A percentile compares a stretch with the other conserved stretches of the same genome.
Evolutionary conservation across 164 flowering plant genomes (phyloP).

Genomic region (Protea cynaroides): DNA sequence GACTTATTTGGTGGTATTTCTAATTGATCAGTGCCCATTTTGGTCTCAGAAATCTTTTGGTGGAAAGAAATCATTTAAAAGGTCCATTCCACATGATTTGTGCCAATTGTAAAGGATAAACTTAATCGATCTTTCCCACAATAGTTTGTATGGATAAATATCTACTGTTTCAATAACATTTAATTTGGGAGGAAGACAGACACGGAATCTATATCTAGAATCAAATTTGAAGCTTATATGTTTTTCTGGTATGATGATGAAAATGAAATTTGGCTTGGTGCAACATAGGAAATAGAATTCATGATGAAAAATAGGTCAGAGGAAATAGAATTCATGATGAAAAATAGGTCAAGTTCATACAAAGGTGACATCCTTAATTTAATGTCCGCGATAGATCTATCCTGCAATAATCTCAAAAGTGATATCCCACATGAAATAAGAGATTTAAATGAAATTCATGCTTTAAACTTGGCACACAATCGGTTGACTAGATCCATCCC

Average conservation of each 20-base stretch:
- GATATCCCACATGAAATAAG: slow-evolving; percentile 21
- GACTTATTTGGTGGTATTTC: slow-evolving; percentile 2
- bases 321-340: slow-evolving; percentile 14
- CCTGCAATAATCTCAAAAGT: slow-evolving; percentile 17
- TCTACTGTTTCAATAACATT: slow-evolving; percentile 3
- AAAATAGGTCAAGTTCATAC: slow-evolving; percentile 7
- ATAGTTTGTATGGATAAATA: background rate
- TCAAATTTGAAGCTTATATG: too few species aligned
- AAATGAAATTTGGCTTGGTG: background rate
- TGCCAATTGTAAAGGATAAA: background rate
- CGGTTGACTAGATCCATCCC: slow-evolving; percentile 14
- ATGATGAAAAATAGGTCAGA: too few species aligned
- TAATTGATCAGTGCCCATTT: background rate
- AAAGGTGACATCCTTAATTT: background rate
- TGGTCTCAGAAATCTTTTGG: background rate
- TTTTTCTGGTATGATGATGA: background rate
- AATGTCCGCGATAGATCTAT: slow-evolving; percentile 21
- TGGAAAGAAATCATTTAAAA: slow-evolving; percentile 1
- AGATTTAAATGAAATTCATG: slow-evolving; percentile 2
- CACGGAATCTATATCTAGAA: too few species aligned
- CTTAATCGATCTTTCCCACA: slow-evolving; percentile 4
- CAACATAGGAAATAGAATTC: too few species aligned
- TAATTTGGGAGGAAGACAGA: background rate
- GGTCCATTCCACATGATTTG: slow-evolving; percentile 1
- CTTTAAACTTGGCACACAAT: slow-evolving; percentile 19